Percentiles rank a stretch among this genome's conserved stretches.
Evolutionary conservation across 1,284 basidiomycete species (phyloP).

Genomic region (Marasmius tenuissimus): DNA sequence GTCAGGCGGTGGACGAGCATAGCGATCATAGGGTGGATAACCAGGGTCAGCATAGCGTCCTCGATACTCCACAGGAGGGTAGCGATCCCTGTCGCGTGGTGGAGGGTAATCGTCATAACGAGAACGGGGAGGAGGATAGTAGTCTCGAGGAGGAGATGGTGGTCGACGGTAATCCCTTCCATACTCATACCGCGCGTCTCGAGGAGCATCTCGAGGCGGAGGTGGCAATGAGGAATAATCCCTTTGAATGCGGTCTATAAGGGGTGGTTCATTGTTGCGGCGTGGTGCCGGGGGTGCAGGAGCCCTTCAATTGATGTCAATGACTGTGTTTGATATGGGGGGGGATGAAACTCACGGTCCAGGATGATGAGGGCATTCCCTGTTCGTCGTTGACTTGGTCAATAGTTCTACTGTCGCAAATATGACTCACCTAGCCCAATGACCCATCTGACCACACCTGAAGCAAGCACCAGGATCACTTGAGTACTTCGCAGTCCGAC

Average conservation of each 20-base stretch:
- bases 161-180: slow-evolving; percentile 56
- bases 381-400: slow-evolving; percentile 26
- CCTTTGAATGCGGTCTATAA: slow-evolving; percentile 58
- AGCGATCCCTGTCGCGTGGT: slow-evolving; percentile 35
- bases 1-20: slow-evolving; percentile 46
- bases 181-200: slow-evolving; percentile 35
- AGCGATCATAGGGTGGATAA: slow-evolving; percentile 60
- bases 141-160: slow-evolving; percentile 53
- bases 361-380: slow-evolving; percentile 71
- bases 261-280: slow-evolving; percentile 41
- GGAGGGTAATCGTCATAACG: slow-evolving; percentile 67
- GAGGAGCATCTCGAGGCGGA: slow-evolving; percentile 40
- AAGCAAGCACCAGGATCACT: slow-evolving; percentile 84
- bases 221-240: slow-evolving; percentile 49
- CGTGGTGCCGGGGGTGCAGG: slow-evolving; percentile 1
- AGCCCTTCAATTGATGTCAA: slow-evolving; percentile 11
- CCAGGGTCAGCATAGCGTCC: slow-evolving; percentile 49
- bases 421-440: slow-evolving; percentile 78
- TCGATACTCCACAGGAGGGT: slow-evolving; percentile 37
- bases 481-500: slow-evolving; percentile 71
- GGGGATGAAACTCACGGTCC: slow-evolving; percentile 33
- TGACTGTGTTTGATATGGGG: slow-evolving; percentile 1
- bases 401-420: slow-evolving; percentile 7
- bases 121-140: slow-evolving; percentile 55
- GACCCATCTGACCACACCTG: slow-evolving; percentile 77